These are phyloP conservation scores for Priceomyces melissophilus DNA, from an alignment of 805 yeast species.

Conservation along the genomic window DNA sequence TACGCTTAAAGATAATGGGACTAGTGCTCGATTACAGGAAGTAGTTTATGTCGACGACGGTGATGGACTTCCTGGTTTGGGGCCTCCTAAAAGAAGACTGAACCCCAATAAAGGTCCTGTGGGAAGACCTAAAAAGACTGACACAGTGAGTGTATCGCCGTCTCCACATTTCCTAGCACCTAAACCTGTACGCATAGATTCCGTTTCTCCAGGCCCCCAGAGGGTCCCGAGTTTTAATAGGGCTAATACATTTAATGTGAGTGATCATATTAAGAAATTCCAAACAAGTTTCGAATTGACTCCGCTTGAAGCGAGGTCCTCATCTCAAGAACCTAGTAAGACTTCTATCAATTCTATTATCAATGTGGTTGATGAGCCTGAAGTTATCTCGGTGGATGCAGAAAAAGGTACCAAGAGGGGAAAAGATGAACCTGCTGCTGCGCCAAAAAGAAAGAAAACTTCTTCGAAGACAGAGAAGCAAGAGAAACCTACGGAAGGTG, in stretches of 20 bases:
- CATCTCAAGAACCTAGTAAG: conserved; percentile 17
- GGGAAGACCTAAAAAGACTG: conserved; percentile 7
- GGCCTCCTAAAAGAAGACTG: conserved; percentile 7
- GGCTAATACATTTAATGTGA: conserved; percentile 3
- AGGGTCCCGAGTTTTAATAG: neutral
- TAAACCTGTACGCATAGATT: conserved; percentile 9
- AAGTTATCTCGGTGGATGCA: conserved; percentile 1
- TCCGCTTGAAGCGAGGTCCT: conserved; percentile 3
- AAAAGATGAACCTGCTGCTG: conserved; percentile 3
- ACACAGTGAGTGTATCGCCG: conserved; percentile 8
- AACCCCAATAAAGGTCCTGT: neutral
- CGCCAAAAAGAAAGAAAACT: conserved; percentile 1
- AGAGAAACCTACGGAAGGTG: conserved; percentile 1
- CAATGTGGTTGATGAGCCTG: conserved; percentile 31
- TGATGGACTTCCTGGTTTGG: conserved; percentile 7
- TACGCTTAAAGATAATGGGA: neutral
- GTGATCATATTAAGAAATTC: conserved; percentile 28
- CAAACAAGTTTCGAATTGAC: conserved; percentile 26
- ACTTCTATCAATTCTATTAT: conserved; percentile 40
- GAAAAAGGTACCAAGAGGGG: conserved; percentile 5
- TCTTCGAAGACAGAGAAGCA: neutral
- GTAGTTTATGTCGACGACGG: neutral
- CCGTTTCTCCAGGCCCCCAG: neutral
- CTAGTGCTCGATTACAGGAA: neutral
- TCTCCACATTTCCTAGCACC: conserved; percentile 16